Percentiles rank a stretch among this genome's conserved stretches.
Conservation (phyloP, 768 basidiomycete species). For the Leccinum disarticulatum region DNA sequence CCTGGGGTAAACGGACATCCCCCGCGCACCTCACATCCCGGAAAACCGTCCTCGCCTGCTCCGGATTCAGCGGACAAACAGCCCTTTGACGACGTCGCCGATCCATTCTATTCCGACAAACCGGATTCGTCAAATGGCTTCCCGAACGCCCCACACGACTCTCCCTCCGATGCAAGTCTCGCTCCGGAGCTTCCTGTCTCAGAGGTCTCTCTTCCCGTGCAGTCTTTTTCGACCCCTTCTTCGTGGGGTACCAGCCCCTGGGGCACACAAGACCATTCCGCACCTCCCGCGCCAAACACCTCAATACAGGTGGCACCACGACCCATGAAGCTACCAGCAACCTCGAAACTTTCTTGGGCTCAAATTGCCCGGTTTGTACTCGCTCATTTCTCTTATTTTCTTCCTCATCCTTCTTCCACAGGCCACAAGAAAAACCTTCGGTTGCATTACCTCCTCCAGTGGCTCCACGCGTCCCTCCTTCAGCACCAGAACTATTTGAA, state of each 20-base stretch:
- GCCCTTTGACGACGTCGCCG: constrained; percentile 20
- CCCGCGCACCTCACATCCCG: constrained; percentile 24
- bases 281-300: constrained; percentile 23
- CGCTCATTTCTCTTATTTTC: constrained; percentile 1
- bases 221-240: constrained; percentile 33
- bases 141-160: constrained; percentile 13
- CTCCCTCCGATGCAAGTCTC: constrained; percentile 12
- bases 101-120: constrained; percentile 16
- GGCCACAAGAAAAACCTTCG: constrained; percentile 65
- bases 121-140: constrained; percentile 17
- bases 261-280: constrained; percentile 39
- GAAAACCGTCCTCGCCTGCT: constrained; percentile 32
- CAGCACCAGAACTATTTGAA: constrained; percentile 25
- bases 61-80: constrained; percentile 34
- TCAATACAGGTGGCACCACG: constrained; percentile 24
- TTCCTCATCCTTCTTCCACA: constrained; percentile 26
- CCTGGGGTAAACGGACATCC: constrained; percentile 35
- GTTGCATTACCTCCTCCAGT: constrained; percentile 39
- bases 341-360: constrained; percentile 82
- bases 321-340: constrained; percentile 59
- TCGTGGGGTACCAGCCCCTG: constrained; percentile 34
- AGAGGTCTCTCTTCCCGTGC: constrained; percentile 12
- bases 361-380: constrained; percentile 63
- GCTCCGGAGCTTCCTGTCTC: constrained; percentile 12
- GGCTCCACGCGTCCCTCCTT: constrained; percentile 16